Evolutionary conservation across 108 stramenopile species (phyloP).

Genomic region (Asterionellopsis glacialis): DNA sequence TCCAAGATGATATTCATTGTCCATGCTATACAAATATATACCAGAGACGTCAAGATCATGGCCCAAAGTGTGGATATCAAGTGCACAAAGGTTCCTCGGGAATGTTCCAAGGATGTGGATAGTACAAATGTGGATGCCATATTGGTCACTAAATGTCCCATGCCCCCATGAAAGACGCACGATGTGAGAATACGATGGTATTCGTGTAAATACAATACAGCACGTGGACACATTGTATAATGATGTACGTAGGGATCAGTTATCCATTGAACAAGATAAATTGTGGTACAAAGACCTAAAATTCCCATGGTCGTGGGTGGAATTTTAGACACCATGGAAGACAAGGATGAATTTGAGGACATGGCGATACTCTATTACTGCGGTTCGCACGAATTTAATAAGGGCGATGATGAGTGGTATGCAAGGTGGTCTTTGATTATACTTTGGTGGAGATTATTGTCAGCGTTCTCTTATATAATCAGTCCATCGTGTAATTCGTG

Average conservation of each 20-base stretch:
- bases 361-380: too few relatives aligned
- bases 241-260: slow-evolving; percentile 37
- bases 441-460: too few relatives aligned
- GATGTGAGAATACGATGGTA: slow-evolving; percentile 74
- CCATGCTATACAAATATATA: slow-evolving; percentile 58
- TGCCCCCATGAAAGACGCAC: slow-evolving; percentile 71
- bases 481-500: too few relatives aligned
- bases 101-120: slow-evolving; percentile 56
- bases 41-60: slow-evolving; percentile 44
- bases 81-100: slow-evolving; percentile 57
- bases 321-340: too few relatives aligned
- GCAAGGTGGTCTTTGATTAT: too few relatives aligned
- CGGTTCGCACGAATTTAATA: too few relatives aligned
- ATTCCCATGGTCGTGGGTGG: slow-evolving; percentile 50
- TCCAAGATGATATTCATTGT: slow-evolving; percentile 24
- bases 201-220: slow-evolving; percentile 49
- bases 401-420: too few relatives aligned
- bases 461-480: too few relatives aligned
- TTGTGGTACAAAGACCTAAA: slow-evolving; percentile 25
- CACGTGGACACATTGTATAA: slow-evolving; percentile 67
- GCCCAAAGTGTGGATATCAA: slow-evolving; percentile 51
- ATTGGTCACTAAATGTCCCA: slow-evolving; percentile 92
- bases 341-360: too few relatives aligned
- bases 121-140: slow-evolving; percentile 76
- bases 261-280: slow-evolving; percentile 40